Base-by-base conservation (phyloP, 495 filamentous ascomycete genomes). In the Usnea hakonensis region DNA sequence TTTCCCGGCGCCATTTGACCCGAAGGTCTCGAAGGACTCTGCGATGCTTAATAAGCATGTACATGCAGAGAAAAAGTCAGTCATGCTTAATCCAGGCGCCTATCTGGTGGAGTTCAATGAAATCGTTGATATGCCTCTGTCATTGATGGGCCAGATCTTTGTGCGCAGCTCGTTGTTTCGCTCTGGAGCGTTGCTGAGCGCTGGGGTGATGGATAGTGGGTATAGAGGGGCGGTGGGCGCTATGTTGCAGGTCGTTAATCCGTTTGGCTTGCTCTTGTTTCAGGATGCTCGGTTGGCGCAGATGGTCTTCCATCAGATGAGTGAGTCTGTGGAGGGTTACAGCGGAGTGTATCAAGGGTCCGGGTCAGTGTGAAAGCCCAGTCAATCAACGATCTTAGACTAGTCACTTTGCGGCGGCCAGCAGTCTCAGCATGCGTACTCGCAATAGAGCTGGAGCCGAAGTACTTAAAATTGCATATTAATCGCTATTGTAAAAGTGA, bases 171-270 rank as follows among this genome's bases (percentile, higher is more conserved):
- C 38, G 38, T 14, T 40, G 11, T 40, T 8, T 8, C 38, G 13
- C 11, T 40, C 38, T 14, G 38, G 38, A 2, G 38, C 17, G 38
- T 9, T 43, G 5, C 62, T 81, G 38, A 60, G 62, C 10, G 73
- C 77, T 3, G 78, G 78, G 0, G 78, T 80, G 33, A 65, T 80
- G 36, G 78, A 80, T 64, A 71, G 68, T 53, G 78, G 77, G n/a
- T 81, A 79, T 65, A 63, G 76, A 46, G 78, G 78, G 16, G 77
- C 71, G 1, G 54, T 81, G 40, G 78, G 78, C 2, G 75, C 75
- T 23, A 58, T 81, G 58, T 61, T 81, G 63, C 66, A 77, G 19
- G 74, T 80, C 0, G 64, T 57, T 28, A 79, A 79, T 70, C 71
- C 72, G 0, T 6, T 55, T 26, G 76, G 78, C 4, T 23, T 78